phyloP scores from a whole-genome alignment of 1,284 basidiomycete species.

The Phenoliferia sp. region DNA sequence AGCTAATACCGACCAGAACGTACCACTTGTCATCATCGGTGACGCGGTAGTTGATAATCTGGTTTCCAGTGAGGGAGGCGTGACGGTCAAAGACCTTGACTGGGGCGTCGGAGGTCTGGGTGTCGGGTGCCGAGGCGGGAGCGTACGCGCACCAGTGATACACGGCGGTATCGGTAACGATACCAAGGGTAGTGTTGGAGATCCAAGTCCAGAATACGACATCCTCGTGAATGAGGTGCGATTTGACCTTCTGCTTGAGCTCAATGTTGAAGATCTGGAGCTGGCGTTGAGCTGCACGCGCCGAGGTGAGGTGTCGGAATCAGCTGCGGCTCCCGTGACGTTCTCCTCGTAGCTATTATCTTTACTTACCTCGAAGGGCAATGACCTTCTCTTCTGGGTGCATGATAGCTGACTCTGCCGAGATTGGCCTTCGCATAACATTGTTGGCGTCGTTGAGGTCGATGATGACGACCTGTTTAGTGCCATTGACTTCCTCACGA shows the following conservation, averaged over 20 bases:
- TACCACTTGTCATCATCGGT: conserved; percentile 95
- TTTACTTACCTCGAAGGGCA: conserved; percentile 73
- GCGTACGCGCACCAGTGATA: conserved; percentile 54
- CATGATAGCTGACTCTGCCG: conserved; percentile 98
- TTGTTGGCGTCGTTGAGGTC: conserved; percentile 93
- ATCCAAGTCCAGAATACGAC: conserved; percentile 99
- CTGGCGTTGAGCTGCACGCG: conserved; percentile 70
- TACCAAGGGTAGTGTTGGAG: conserved; percentile 79
- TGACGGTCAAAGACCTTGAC: conserved; percentile 96
- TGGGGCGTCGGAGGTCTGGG: conserved; percentile 57
- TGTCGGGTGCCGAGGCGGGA: conserved; percentile 18
- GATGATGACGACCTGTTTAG: conserved; percentile 92
- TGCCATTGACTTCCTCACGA: conserved; percentile 42
- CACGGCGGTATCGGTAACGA: conserved; percentile 92
- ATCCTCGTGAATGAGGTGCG: conserved; percentile 90
- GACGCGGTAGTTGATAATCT: conserved; percentile 98
- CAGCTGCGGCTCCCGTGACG: not conserved
- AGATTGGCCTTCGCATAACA: conserved; percentile 93
- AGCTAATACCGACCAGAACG: conserved; percentile 91
- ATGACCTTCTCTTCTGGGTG: conserved; percentile 96
- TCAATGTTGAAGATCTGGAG: conserved; percentile 98
- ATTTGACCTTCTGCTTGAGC: conserved; percentile 94
- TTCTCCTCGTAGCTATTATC: not conserved
- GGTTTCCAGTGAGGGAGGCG: conserved; percentile 83
- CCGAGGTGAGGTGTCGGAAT: not conserved